Evolutionary conservation across 2,329 filamentous ascomycete genomes (phyloP).

Genomic region (Rhynchosporium graminicola): DNA sequence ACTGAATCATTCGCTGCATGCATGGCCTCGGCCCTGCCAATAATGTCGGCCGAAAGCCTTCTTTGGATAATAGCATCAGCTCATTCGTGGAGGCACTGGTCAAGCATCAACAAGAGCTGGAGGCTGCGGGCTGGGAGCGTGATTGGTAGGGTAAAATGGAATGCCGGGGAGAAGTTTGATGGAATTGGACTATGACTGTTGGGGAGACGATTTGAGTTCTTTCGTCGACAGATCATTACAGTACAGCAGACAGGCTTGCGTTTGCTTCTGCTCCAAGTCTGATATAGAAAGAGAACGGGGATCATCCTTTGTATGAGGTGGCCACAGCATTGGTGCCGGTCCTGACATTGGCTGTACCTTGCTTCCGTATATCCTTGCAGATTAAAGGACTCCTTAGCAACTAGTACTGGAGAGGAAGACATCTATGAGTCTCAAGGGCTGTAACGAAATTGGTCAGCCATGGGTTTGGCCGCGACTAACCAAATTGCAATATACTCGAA

Average conservation of each 20-base stretch:
- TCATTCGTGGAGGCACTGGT: conserved; percentile 18
- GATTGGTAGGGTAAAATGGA: conserved; percentile 21
- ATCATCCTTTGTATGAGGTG: not conserved
- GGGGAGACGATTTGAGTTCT: conserved; percentile 4
- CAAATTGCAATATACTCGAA: not conserved
- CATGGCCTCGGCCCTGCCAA: conserved; percentile 15
- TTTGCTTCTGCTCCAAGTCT: not conserved
- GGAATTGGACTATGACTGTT: not conserved
- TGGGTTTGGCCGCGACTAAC: not conserved
- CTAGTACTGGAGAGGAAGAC: not conserved
- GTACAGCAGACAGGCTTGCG: not conserved
- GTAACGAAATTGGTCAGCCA: not conserved
- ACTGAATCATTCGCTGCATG: conserved; percentile 13
- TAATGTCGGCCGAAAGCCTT: conserved; percentile 8
- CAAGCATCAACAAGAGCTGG: conserved; percentile 15
- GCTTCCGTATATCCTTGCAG: conserved; percentile 2
- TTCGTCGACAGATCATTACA: not conserved
- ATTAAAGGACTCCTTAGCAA: too few species aligned
- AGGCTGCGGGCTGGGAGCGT: conserved; percentile 11
- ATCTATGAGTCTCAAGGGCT: too few species aligned
- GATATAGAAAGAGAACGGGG: not conserved
- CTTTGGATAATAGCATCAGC: conserved; percentile 14
- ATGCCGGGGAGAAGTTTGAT: not conserved
- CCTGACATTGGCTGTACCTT: conserved; percentile 15
- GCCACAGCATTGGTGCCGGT: not conserved